These are phyloP conservation scores for Aphanomyces stellatus DNA, from an alignment of 352 stramenopile genomes.

Conservation along the genomic window DNA sequence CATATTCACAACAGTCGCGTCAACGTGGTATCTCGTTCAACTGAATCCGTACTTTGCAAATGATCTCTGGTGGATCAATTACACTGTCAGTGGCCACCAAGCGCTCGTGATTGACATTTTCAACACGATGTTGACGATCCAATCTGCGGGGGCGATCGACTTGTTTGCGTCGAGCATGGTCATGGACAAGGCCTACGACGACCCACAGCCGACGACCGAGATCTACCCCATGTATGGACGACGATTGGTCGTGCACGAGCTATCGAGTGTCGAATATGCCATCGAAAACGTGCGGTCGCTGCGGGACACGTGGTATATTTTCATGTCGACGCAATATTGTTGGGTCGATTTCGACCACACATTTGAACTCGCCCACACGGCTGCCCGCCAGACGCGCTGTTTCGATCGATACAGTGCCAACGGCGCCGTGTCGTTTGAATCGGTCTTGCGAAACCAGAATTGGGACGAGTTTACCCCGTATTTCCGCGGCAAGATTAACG, in stretches of 20 bases:
- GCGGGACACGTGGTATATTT: not conserved
- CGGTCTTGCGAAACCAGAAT: not conserved
- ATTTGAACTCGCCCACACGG: conserved; percentile 4
- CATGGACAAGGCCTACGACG: not conserved
- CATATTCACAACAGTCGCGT: no score
- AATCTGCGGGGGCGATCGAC: no score
- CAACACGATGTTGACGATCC: no score
- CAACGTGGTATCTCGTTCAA: no score
- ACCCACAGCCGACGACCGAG: not conserved
- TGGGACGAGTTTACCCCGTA: no score
- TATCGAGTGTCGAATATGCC: not conserved
- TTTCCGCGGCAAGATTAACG: no score
- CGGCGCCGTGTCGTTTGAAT: not conserved
- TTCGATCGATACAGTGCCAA: not conserved
- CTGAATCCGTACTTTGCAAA: no score
- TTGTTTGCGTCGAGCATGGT: no score
- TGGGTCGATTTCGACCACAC: not conserved
- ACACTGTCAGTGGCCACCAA: no score
- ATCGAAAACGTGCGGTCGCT: not conserved
- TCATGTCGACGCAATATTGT: conserved; percentile 10
- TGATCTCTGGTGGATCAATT: no score
- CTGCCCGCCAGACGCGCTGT: not conserved
- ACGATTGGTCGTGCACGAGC: not conserved
- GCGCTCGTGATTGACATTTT: no score
- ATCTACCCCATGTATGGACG: not conserved